A percentile compares a stretch with the other conserved stretches of the same genome.
These are phyloP conservation scores for Daldinia sp. DNA, from an alignment of 2,329 filamentous ascomycete genomes.

Conservation along the genomic window DNA sequence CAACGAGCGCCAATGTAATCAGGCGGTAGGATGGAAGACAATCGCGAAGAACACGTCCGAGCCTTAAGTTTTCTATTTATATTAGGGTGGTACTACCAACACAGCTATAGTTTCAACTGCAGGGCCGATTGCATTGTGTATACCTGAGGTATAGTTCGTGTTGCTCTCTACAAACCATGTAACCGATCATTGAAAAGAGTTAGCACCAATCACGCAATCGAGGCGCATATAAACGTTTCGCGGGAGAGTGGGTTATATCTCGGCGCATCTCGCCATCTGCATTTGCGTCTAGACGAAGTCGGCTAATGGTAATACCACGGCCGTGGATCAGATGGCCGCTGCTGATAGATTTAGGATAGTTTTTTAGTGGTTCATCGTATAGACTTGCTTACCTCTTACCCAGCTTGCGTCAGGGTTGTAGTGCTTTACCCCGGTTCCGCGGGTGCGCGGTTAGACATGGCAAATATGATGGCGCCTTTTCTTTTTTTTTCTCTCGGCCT, in stretches of 20 bases:
- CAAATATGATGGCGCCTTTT: neutral
- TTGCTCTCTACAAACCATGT: slow-evolving; percentile 12
- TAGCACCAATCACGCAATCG: slow-evolving; percentile 41
- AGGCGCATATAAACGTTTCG: slow-evolving; percentile 29
- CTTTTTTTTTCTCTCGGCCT: neutral
- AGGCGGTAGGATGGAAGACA: slow-evolving; percentile 9
- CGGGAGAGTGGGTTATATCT: slow-evolving; percentile 15
- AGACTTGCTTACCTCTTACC: neutral
- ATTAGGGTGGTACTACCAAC: neutral
- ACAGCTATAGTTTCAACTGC: neutral
- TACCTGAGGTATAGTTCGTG: neutral
- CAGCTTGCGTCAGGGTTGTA: neutral
- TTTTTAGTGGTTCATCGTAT: slow-evolving; percentile 5
- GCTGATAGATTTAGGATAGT: slow-evolving; percentile 3
- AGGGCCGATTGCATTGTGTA: neutral
- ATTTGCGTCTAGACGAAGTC: slow-evolving; percentile 6
- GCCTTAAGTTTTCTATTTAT: neutral
- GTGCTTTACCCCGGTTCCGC: neutral
- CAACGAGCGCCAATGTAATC: slow-evolving; percentile 10
- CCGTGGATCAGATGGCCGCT: slow-evolving; percentile 4
- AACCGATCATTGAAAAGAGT: slow-evolving; percentile 23
- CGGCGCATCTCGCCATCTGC: slow-evolving; percentile 16
- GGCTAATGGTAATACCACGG: slow-evolving; percentile 6
- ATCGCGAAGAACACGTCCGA: neutral
- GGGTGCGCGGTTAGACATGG: neutral